Evolutionary conservation across 495 filamentous ascomycete species (phyloP).

Genomic region (Podospora conica): DNA sequence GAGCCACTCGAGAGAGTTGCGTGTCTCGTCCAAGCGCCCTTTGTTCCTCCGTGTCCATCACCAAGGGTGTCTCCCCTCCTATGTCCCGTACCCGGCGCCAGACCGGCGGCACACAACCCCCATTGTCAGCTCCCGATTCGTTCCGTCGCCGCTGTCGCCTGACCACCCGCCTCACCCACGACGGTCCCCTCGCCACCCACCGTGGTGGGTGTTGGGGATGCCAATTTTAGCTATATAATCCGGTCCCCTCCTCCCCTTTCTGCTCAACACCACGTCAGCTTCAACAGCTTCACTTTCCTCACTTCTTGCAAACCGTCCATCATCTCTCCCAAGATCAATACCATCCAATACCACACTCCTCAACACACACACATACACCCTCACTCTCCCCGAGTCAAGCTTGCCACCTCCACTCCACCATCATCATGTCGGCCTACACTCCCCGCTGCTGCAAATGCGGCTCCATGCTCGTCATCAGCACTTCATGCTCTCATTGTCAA

Average conservation of each 20-base stretch:
- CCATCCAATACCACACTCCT: no score
- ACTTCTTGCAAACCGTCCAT: neutral
- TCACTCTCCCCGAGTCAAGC: neutral
- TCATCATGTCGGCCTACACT: slow-evolving; percentile 31
- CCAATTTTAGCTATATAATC: slow-evolving; percentile 5
- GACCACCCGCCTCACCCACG: slow-evolving; percentile 6
- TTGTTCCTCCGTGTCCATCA: neutral
- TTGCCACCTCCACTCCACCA: neutral
- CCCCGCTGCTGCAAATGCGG: slow-evolving; percentile 46
- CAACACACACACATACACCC: neutral
- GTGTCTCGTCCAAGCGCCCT: neutral
- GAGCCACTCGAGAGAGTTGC: neutral
- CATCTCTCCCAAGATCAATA: neutral
- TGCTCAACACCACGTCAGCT: neutral
- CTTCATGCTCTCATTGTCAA: slow-evolving; percentile 36
- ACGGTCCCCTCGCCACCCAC: slow-evolving; percentile 2
- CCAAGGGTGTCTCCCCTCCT: slow-evolving; percentile 2
- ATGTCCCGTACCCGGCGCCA: slow-evolving; percentile 7
- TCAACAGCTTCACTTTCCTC: neutral
- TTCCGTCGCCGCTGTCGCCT: slow-evolving; percentile 6
- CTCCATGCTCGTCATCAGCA: slow-evolving; percentile 45
- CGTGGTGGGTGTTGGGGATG: neutral
- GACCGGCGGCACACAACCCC: neutral
- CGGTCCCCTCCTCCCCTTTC: neutral
- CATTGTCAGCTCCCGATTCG: slow-evolving; percentile 3